These are phyloP conservation scores for Cadophora gregata DNA, from an alignment of 2,329 filamentous ascomycete species.

Conservation along the genomic window DNA sequence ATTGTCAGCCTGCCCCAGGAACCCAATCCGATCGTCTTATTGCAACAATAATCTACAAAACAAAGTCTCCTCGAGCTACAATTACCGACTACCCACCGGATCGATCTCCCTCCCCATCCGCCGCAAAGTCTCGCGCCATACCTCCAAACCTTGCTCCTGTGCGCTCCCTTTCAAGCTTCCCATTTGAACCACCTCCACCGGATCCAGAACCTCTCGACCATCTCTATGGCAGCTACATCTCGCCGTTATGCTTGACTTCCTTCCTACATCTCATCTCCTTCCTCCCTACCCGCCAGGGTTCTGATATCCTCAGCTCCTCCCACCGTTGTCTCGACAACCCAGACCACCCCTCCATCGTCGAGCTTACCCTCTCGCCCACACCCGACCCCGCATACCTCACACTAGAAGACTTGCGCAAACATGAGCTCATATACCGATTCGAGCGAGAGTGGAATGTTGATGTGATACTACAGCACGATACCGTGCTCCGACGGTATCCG, in stretches of 20 bases:
- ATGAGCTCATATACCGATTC: constrained; percentile 83
- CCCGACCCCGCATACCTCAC: constrained; percentile 68
- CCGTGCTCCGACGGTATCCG: constrained; percentile 77
- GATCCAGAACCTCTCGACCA: constrained; percentile 67
- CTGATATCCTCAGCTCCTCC: constrained; percentile 60
- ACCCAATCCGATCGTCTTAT: constrained; percentile 58
- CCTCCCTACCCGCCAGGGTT: constrained; percentile 60
- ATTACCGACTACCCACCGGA: constrained; percentile 46
- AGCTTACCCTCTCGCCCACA: constrained; percentile 66
- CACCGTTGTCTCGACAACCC: constrained; percentile 69
- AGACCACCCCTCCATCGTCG: constrained; percentile 67
- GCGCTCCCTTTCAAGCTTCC: constrained; percentile 61
- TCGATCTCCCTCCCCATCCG: constrained; percentile 45
- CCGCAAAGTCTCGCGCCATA: constrained; percentile 32
- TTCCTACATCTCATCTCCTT: constrained; percentile 70
- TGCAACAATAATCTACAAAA: constrained; percentile 69
- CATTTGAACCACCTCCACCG: constrained; percentile 60
- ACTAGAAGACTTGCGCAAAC: constrained; percentile 74
- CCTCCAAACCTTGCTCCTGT: constrained; percentile 59
- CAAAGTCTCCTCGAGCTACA: constrained; percentile 44
- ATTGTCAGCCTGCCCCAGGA: constrained; percentile 62
- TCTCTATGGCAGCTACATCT: constrained; percentile 69
- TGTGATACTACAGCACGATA: constrained; percentile 77
- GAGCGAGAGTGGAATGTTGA: constrained; percentile 91
- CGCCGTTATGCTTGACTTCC: constrained; percentile 67